phyloP scores from a whole-genome alignment of 2,329 filamentous ascomycete species.

The Apiospora sp. region DNA sequence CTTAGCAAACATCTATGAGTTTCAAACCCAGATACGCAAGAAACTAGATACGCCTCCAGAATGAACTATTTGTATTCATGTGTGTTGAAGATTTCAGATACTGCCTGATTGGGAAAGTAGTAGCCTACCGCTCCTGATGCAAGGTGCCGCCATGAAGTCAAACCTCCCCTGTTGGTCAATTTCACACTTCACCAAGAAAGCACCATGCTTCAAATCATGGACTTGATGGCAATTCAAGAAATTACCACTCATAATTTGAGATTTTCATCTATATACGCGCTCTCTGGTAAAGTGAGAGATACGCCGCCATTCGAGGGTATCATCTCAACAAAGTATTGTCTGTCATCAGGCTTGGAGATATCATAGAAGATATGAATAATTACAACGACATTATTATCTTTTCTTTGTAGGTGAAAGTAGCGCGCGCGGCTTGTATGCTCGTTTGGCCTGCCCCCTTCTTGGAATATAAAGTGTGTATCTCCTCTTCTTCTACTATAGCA shows the following conservation, averaged over 20 bases:
- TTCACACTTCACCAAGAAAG: not conserved
- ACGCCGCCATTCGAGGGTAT: not conserved
- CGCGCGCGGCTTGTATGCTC: not conserved
- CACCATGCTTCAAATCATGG: not conserved
- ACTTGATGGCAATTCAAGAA: not conserved
- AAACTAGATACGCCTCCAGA: too few species aligned
- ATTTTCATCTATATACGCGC: not conserved
- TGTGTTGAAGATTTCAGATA: too few species aligned
- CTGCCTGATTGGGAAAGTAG: not conserved
- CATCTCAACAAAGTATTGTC: not conserved
- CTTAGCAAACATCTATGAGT: too few species aligned
- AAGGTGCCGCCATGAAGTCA: too few species aligned
- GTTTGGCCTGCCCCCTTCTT: not conserved
- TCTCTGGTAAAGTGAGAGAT: not conserved
- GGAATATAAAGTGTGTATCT: not conserved
- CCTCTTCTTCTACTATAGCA: conserved; percentile 52
- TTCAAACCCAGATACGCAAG: too few species aligned
- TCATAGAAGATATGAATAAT: not conserved
- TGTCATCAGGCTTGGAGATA: not conserved
- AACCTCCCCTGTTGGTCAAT: not conserved
- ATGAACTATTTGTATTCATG: too few species aligned
- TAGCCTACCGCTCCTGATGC: too few species aligned
- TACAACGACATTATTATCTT: conserved; percentile 20
- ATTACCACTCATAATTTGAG: not conserved
- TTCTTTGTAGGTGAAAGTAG: conserved; percentile 25